Evolutionary conservation across 202 grass and related monocot genomes (phyloP), one percentile per base, ranked within the genome.

Genomic region (Elaeis oleifera): DNA sequence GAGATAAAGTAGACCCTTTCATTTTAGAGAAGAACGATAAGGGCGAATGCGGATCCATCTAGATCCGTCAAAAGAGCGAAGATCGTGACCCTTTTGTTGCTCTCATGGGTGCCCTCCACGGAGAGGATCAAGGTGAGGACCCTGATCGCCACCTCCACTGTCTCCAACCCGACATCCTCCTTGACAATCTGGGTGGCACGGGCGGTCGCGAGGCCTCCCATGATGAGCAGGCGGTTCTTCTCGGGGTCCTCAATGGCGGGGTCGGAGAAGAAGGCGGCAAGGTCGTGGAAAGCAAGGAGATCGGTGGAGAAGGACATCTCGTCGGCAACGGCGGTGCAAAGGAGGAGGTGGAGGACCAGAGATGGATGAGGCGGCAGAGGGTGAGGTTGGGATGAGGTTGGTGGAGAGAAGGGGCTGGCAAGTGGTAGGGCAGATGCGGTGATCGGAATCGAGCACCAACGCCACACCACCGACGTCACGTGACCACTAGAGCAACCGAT

Each of bases 71-170:
- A 9, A 49, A 90, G 79, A 0, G 60, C 51, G 0, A 25, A 3
- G 6, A 82, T 58, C 19, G 69, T 49, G 5, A 31, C 28, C 13
- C 85, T 79, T 76, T 61, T 80, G 1, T 67, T 31, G 32, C 81
- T 60, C 0, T 80, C 77, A 20, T 56, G 51, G 18, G 75, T 69
- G 6, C 61, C 54, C 11, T 72, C 69, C 49, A 70, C 61, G 25
- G 54, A 65, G 64, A 90, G 15, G 23, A 90, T 65, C 48, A 68
- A 70, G 2, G 82, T 49, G 63, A 90, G 26, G 22, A 80, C 73
- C 69, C 74, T 77, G 54, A 83, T 64, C 11, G 76, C 79, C 87
- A 75, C 78, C 48, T 16, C 58, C 2, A 75, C 50, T 32, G 18
- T 70, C 4, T 44, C 70, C 32, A 39, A 0, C 9, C 9, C 32